These are phyloP conservation scores for Leishmania braziliensis DNA, from an alignment of 208 protist species.

Conservation along the genomic window DNA sequence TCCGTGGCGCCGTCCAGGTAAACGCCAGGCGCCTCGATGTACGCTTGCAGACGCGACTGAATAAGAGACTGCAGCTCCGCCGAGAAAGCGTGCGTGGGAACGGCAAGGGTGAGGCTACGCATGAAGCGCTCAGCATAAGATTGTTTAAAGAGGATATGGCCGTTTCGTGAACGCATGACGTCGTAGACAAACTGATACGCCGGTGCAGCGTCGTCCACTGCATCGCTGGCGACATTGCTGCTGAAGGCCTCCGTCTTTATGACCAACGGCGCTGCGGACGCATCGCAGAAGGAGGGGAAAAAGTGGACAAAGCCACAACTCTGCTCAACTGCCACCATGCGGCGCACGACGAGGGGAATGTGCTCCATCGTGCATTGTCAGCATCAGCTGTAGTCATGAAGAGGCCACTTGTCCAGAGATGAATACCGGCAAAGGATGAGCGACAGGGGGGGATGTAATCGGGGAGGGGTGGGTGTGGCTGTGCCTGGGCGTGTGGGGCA, in stretches of 20 bases:
- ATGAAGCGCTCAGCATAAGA: constrained; percentile 61
- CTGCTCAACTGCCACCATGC: constrained; percentile 30
- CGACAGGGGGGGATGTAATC: background rate
- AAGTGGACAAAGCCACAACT: constrained; percentile 28
- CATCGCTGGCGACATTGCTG: background rate
- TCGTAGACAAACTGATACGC: constrained; percentile 70
- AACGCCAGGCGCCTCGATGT: constrained; percentile 28
- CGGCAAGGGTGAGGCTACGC: constrained; percentile 37
- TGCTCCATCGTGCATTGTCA: background rate
- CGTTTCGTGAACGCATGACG: constrained; percentile 61
- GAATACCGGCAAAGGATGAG: background rate
- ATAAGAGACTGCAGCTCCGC: constrained; percentile 15
- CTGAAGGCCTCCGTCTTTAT: constrained; percentile 3
- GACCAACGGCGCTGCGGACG: background rate
- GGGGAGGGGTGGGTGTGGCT: background rate
- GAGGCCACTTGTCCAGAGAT: background rate
- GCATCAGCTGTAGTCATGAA: background rate
- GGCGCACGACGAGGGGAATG: constrained; percentile 28
- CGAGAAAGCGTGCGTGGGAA: constrained; percentile 19
- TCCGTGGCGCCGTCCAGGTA: constrained; percentile 17
- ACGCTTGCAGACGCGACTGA: constrained; percentile 30
- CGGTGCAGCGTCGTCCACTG: background rate
- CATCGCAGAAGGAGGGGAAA: constrained; percentile 23
- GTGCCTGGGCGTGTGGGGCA: background rate
- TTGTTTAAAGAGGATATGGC: constrained; percentile 46